Evolutionary conservation across 805 yeast genomes (phyloP).

Genomic region (Candida jianshihensis): DNA sequence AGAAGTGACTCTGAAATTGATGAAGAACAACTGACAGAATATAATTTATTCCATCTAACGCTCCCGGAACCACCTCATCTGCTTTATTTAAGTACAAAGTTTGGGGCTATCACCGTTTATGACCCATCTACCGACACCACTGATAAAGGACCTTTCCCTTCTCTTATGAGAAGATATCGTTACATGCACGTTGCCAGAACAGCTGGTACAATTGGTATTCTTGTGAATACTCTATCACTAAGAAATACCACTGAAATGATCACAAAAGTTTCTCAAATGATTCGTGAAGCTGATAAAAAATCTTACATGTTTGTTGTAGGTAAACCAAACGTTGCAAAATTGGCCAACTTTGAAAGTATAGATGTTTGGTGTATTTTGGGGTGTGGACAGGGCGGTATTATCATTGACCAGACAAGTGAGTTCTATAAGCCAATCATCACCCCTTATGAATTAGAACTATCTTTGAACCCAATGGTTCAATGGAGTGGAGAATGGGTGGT

Average conservation of each 20-base stretch:
- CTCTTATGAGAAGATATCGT: conserved; percentile 76
- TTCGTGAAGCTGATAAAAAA: conserved; percentile 76
- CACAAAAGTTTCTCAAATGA: conserved; percentile 49
- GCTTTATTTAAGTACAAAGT: conserved; percentile 67
- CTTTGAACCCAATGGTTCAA: conserved; percentile 63
- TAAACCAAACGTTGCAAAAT: conserved; percentile 93
- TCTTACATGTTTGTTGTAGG: conserved; percentile 95
- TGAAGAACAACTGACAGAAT: conserved; percentile 35
- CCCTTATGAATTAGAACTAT: conserved; percentile 83
- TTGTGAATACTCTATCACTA: conserved; percentile 84
- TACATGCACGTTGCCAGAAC: conserved; percentile 84
- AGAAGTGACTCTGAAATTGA: conserved; percentile 23
- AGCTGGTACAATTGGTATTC: conserved; percentile 86
- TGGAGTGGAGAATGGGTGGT: conserved; percentile 96
- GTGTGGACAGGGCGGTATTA: conserved; percentile 89
- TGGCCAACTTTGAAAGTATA: conserved; percentile 91
- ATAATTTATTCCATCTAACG: conserved; percentile 62
- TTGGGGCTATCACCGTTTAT: conserved; percentile 43
- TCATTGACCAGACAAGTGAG: conserved; percentile 70
- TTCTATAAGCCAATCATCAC: conserved; percentile 89
- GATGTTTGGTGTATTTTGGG: conserved; percentile 95
- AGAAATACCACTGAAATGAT: conserved; percentile 65
- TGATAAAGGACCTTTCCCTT: conserved; percentile 61
- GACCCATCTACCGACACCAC: conserved; percentile 33
- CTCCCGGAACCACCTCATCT: conserved; percentile 74